phyloP scores from a whole-genome alignment of 139 green algal genomes.

The Diplosphaera chodatii region DNA sequence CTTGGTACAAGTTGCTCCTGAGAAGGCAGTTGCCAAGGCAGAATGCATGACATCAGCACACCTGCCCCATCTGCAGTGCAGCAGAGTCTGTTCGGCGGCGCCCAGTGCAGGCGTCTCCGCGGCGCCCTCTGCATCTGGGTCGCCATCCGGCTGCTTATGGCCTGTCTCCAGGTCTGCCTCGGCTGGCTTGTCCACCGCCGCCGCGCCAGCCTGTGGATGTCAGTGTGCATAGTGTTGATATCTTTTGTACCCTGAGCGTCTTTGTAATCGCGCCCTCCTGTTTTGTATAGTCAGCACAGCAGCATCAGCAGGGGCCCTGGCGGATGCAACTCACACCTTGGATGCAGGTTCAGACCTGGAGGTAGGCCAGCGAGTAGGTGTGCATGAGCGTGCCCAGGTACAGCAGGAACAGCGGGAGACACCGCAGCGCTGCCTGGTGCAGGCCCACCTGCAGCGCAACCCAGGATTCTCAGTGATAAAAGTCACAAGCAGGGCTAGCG shows the following conservation, averaged over 20 bases:
- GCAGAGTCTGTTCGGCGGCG: background rate
- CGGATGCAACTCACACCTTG: too few relatives aligned
- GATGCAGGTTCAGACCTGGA: slow-evolving; percentile 2
- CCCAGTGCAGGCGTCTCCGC: background rate
- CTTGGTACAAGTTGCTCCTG: too few relatives aligned
- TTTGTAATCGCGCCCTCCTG: too few relatives aligned
- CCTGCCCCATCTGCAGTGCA: background rate
- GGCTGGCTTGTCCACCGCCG: background rate
- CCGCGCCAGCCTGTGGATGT: background rate
- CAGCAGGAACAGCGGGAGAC: slow-evolving; percentile 63
- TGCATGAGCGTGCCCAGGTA: slow-evolving; percentile 78
- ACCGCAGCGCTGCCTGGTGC: slow-evolving; percentile 27
- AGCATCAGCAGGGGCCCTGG: background rate
- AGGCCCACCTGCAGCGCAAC: slow-evolving; percentile 30
- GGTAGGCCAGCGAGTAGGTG: slow-evolving; percentile 38
- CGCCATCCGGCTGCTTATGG: background rate
- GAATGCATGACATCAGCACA: background rate
- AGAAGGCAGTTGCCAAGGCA: too few relatives aligned
- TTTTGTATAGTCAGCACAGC: background rate
- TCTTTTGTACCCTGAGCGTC: too few relatives aligned
- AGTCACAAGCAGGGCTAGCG: too few relatives aligned
- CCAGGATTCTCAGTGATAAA: too few relatives aligned
- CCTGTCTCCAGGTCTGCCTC: background rate
- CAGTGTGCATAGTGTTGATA: too few relatives aligned
- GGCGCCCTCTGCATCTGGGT: too few relatives aligned